Evolutionary conservation across 2,329 filamentous ascomycete genomes (phyloP), one percentile per base, ranked within the genome.

Genomic region (Lizonia empirigonia): DNA sequence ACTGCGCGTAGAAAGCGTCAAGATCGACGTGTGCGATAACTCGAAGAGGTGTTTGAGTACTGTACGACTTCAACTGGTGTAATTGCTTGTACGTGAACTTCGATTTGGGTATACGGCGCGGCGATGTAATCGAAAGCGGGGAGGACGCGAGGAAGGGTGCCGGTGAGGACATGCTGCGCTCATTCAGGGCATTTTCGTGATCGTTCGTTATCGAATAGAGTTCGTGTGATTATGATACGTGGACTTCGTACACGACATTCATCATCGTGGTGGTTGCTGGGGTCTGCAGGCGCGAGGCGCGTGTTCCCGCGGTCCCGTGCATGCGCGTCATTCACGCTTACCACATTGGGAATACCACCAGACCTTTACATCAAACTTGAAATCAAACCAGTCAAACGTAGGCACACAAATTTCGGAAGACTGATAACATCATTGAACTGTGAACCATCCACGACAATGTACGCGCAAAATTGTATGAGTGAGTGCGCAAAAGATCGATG

Each of bases 1-100:
- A 97, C 78, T 99, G 94, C 3, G 78, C 79, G 72, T 99, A 99
- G 75, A 99, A 99, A 30, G 93, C 93, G 82, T 99, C 94, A 53
- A 99, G 85, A 67, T 99, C 94, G 57, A 97, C 85, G 72, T 97
- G 92, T 6, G 91, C 90, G 62, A 97, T 85, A 22, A 95, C 89
- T 36, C 94, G 86, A 27, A 99, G 80, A 1, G 93, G 93, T 41
- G 85, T 91, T 7, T 85, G 84, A 0, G 86, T 80, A 26, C 84
- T 85, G 60, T 83, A 91, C 8, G 85, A 81, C 6, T 86, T 84
- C 50, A 97, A 83, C 58, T 92, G 87, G 26, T 84, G 80, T 13
- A 97, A 81, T 45, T 97, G 87, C 54, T 89, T 89, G 71, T 89
- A 91, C 2, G 91, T 97, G 75, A 94, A 97, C 50, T 81, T 83